These are phyloP conservation scores for Hortaea sp. DNA, from an alignment of 2,329 filamentous ascomycete genomes.

Conservation along the genomic window DNA sequence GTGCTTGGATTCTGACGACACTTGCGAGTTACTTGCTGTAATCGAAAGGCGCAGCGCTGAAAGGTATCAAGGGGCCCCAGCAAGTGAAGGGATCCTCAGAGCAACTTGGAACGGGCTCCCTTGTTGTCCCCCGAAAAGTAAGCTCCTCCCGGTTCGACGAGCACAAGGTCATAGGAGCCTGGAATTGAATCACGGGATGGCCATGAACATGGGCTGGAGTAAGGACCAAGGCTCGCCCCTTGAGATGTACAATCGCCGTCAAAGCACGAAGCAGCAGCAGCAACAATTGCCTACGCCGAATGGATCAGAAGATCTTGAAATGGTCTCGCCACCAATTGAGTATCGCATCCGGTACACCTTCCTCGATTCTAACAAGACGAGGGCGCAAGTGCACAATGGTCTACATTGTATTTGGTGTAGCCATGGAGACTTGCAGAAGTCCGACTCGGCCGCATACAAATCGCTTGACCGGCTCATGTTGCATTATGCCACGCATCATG, in stretches of 20 bases:
- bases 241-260: conserved; percentile 12
- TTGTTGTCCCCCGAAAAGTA: conserved; percentile 10
- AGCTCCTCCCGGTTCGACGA: conserved; percentile 14
- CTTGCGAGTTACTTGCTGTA: conserved; percentile 18
- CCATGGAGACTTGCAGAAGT: neutral
- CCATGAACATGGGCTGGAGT: conserved; percentile 20
- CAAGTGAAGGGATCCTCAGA: conserved; percentile 14
- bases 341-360: neutral
- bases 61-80: conserved; percentile 1
- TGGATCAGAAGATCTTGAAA: conserved; percentile 14
- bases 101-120: conserved; percentile 24
- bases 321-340: neutral
- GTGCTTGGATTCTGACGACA: conserved; percentile 20
- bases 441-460: neutral
- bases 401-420: conserved; percentile 19
- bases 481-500: conserved; percentile 27
- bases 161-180: conserved; percentile 9
- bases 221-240: conserved; percentile 12
- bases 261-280: neutral
- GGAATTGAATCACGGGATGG: conserved; percentile 13
- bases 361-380: neutral
- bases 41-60: conserved; percentile 11
- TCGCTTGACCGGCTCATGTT: conserved; percentile 16
- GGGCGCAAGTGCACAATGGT: conserved; percentile 4
- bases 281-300: conserved; percentile 18